These are phyloP conservation scores for Botrytis medusae DNA, from an alignment of 2,329 filamentous ascomycete species.

Conservation along the genomic window DNA sequence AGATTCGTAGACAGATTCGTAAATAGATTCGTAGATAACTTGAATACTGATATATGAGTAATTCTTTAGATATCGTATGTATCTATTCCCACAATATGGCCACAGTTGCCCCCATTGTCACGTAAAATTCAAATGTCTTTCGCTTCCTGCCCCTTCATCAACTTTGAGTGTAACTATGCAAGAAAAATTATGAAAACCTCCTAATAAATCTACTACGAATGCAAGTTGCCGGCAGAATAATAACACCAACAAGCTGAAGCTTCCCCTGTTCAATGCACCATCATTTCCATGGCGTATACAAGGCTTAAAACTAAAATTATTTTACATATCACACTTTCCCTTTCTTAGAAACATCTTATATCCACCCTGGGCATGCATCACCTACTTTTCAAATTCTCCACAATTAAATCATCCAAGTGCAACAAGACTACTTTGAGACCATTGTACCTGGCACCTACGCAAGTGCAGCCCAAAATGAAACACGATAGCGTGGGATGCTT, in stretches of 20 bases:
- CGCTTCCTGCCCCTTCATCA: slow-evolving; percentile 7
- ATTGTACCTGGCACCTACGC: slow-evolving; percentile 21
- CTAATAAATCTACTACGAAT: not conserved
- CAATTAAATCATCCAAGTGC: slow-evolving; percentile 21
- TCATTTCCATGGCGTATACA: slow-evolving; percentile 8
- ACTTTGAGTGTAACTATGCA: slow-evolving; percentile 4
- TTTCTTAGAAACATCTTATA: slow-evolving; percentile 2
- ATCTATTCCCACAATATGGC: too few species aligned
- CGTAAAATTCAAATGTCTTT: not conserved
- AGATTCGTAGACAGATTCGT: not conserved
- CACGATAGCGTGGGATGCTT: slow-evolving; percentile 39
- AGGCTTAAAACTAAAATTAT: slow-evolving; percentile 14
- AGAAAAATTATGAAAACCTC: not conserved
- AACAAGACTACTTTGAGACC: slow-evolving; percentile 18
- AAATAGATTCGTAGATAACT: not conserved
- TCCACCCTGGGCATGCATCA: slow-evolving; percentile 8
- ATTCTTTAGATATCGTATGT: not conserved
- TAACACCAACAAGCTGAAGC: slow-evolving; percentile 10
- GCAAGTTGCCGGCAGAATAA: slow-evolving; percentile 10
- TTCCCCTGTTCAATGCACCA: slow-evolving; percentile 8
- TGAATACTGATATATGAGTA: not conserved
- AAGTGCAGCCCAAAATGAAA: slow-evolving; percentile 35
- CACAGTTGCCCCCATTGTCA: not conserved
- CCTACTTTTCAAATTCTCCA: not conserved
- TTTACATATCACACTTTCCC: slow-evolving; percentile 11